phyloP scores from a whole-genome alignment of 2,329 filamentous ascomycete genomes.

The Mycosphaerella sp. region DNA sequence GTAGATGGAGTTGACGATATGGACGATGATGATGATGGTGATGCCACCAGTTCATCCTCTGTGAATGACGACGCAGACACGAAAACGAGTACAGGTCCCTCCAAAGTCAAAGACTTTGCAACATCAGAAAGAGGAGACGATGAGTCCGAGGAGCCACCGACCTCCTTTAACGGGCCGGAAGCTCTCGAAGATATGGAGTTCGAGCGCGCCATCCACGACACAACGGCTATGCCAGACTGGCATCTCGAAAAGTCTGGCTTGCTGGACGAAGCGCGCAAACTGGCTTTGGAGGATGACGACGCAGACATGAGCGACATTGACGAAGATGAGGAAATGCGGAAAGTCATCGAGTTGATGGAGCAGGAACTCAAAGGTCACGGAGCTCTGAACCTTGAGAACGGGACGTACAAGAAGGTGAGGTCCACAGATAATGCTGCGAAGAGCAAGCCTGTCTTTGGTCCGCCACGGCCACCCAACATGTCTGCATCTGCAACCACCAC shows the following conservation, averaged over 20 bases:
- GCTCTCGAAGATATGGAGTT: slow-evolving; percentile 79
- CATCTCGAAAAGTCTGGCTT: slow-evolving; percentile 32
- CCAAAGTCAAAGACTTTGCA: slow-evolving; percentile 5
- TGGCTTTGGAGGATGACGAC: slow-evolving; percentile 38
- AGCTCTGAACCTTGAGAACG: slow-evolving; percentile 49
- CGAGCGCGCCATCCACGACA: slow-evolving; percentile 79
- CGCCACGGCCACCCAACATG: slow-evolving; percentile 27
- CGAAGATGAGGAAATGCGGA: slow-evolving; percentile 57
- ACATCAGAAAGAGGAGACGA: slow-evolving; percentile 2
- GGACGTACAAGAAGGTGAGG: slow-evolving; percentile 23
- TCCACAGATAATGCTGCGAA: slow-evolving; percentile 27
- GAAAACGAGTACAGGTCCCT: not conserved
- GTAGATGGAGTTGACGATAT: slow-evolving; percentile 67
- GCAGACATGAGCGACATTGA: slow-evolving; percentile 38
- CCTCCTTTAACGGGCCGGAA: slow-evolving; percentile 55
- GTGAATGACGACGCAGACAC: not conserved
- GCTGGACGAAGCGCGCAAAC: slow-evolving; percentile 31
- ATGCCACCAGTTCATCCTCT: slow-evolving; percentile 32
- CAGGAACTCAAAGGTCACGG: slow-evolving; percentile 63
- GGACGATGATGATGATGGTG: slow-evolving; percentile 61
- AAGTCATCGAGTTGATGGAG: slow-evolving; percentile 64
- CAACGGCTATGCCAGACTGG: slow-evolving; percentile 64
- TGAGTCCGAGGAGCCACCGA: slow-evolving; percentile 40
- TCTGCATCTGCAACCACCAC: slow-evolving; percentile 3
- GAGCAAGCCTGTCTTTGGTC: slow-evolving; percentile 27